These are phyloP conservation scores for Candida morakotiae DNA, from an alignment of 805 yeast species.

Conservation along the genomic window DNA sequence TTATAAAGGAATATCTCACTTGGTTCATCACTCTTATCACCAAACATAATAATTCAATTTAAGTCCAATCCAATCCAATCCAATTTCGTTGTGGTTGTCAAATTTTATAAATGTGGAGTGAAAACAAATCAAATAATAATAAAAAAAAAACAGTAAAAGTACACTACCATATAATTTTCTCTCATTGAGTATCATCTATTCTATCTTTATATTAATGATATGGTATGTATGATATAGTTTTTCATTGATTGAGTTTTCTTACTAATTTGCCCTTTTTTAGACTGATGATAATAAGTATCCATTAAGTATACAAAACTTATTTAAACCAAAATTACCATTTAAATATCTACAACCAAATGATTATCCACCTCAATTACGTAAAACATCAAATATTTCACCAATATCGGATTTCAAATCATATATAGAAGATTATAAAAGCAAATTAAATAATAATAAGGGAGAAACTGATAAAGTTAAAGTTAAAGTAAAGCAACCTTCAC, in stretches of 20 bases:
- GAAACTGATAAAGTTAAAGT: neutral
- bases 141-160: too few relatives aligned
- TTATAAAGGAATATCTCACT: conserved; percentile 27
- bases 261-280: too few relatives aligned
- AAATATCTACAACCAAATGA: conserved; percentile 47
- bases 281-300: conserved; percentile 29
- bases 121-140: too few relatives aligned
- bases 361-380: conserved; percentile 42
- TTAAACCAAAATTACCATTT: conserved; percentile 57
- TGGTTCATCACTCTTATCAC: conserved; percentile 8
- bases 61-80: too few relatives aligned
- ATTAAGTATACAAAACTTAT: conserved; percentile 44
- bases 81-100: too few relatives aligned
- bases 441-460: conserved; percentile 13
- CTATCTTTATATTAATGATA: too few relatives aligned
- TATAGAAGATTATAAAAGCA: conserved; percentile 21
- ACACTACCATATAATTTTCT: too few relatives aligned
- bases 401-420: conserved; percentile 29
- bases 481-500: neutral
- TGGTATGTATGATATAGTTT: too few relatives aligned
- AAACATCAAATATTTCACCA: conserved; percentile 46
- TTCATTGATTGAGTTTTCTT: too few relatives aligned
- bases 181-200: too few relatives aligned
- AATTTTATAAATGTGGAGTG: neutral
- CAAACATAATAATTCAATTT: conserved; percentile 4